A percentile compares a stretch with the other conserved stretches of the same genome.
Evolutionary conservation across 2,329 filamentous ascomycete species (phyloP).

Genomic region (Clarireedia sp.): DNA sequence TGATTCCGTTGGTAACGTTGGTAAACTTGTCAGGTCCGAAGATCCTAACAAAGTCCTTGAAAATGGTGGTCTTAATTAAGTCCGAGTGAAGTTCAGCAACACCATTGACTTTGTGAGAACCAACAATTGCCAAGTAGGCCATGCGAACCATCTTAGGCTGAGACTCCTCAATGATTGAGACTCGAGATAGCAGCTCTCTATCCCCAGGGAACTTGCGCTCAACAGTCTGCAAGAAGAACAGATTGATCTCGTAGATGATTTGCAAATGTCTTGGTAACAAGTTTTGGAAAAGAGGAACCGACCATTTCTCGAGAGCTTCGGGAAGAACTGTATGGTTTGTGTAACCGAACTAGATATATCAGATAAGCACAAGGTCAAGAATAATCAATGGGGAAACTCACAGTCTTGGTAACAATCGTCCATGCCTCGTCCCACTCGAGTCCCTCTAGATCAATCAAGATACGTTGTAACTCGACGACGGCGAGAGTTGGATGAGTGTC

Average conservation of each 20-base stretch:
- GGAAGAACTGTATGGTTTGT: slow-evolving; percentile 98
- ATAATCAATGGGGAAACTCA: slow-evolving; percentile 32
- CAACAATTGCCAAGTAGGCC: slow-evolving; percentile 90
- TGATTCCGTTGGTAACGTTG: slow-evolving; percentile 98
- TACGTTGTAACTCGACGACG: slow-evolving; percentile 91
- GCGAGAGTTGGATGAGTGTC: slow-evolving; percentile 96
- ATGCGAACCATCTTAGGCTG: slow-evolving; percentile 98
- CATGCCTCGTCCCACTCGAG: slow-evolving; percentile 92
- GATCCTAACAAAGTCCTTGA: slow-evolving; percentile 95
- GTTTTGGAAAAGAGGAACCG: slow-evolving; percentile 84
- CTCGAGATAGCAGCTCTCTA: slow-evolving; percentile 71
- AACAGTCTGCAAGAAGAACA: slow-evolving; percentile 84
- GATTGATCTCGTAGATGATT: slow-evolving; percentile 97
- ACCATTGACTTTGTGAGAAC: slow-evolving; percentile 98
- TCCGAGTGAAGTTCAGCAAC: slow-evolving; percentile 97
- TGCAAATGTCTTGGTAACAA: slow-evolving; percentile 89
- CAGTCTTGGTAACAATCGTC: slow-evolving; percentile 65
- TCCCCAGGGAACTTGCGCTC: slow-evolving; percentile 88
- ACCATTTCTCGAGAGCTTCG: slow-evolving; percentile 97
- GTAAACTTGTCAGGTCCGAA: slow-evolving; percentile 97
- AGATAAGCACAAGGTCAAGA: neutral
- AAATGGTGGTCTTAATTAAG: slow-evolving; percentile 97
- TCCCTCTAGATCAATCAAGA: slow-evolving; percentile 81
- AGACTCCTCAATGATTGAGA: slow-evolving; percentile 97
- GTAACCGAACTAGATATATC: slow-evolving; percentile 62